These are phyloP conservation scores for Psidium guajava DNA, from an alignment of 345 rosid genomes.

Conservation along the genomic window DNA sequence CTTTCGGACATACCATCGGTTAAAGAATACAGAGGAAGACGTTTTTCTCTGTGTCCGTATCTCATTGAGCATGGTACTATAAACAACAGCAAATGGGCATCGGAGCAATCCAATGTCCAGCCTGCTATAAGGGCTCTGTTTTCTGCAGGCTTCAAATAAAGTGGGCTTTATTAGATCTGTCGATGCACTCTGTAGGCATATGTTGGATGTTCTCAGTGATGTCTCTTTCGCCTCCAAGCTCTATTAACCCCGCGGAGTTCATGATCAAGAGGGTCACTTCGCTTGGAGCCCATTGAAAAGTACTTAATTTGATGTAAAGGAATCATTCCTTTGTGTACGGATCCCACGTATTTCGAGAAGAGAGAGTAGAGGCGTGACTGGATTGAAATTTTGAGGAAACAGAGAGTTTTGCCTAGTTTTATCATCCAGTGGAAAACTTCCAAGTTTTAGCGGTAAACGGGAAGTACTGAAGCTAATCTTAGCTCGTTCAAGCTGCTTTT, in stretches of 20 bases:
- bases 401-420: background rate
- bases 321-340: background rate
- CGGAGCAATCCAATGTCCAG: background rate
- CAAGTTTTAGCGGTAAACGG: background rate
- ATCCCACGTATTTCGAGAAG: background rate
- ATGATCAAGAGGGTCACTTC: background rate
- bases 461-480: background rate
- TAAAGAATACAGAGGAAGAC: background rate
- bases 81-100: too few relatives aligned
- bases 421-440: background rate
- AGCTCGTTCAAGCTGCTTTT: background rate
- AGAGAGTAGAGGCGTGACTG: background rate
- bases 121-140: background rate
- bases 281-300: background rate
- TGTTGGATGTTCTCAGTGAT: background rate
- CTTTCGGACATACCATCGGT: background rate
- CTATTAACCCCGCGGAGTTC: background rate
- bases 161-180: background rate
- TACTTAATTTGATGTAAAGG: background rate
- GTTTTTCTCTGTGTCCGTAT: background rate
- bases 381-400: background rate
- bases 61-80: background rate
- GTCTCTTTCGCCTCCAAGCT: background rate
- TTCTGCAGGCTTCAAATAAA: background rate
- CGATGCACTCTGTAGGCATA: background rate